A percentile compares a stretch with the other conserved stretches of the same genome.
These are phyloP conservation scores for Scenedesmus sp. DNA, from an alignment of 163 green algal species.

Conservation along the genomic window DNA sequence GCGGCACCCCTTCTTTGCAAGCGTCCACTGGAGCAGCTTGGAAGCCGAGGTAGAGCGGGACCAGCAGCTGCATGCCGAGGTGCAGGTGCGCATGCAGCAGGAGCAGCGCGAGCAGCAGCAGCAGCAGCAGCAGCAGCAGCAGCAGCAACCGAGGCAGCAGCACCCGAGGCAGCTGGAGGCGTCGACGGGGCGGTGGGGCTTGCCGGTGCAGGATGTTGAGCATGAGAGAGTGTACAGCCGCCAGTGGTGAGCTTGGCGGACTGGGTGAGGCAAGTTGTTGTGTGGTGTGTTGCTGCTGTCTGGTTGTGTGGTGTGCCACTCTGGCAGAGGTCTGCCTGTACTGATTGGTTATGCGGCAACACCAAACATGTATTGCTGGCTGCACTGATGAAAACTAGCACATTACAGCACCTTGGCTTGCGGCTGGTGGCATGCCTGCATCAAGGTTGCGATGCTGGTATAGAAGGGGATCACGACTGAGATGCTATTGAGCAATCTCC, in stretches of 20 bases:
- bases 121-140: not conserved
- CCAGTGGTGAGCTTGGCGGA: not conserved
- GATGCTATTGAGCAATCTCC: too few species aligned
- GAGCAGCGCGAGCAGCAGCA: slow-evolving; percentile 2
- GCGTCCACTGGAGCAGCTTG: slow-evolving; percentile 92
- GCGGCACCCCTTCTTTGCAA: slow-evolving; percentile 92
- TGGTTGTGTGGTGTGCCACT: too few species aligned
- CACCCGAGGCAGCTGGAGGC: not conserved
- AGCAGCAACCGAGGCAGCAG: not conserved
- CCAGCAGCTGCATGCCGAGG: slow-evolving; percentile 15
- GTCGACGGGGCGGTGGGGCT: not conserved
- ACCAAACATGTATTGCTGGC: too few species aligned
- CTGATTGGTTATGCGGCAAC: too few species aligned
- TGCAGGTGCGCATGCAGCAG: not conserved
- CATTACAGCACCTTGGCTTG: too few species aligned
- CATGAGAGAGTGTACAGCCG: not conserved
- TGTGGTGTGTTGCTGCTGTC: too few species aligned
- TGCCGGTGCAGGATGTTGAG: not conserved
- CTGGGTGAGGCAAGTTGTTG: too few species aligned
- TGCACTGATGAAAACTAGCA: too few species aligned
- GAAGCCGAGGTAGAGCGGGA: slow-evolving; percentile 69
- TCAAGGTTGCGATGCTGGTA: too few species aligned
- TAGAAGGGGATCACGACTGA: too few species aligned
- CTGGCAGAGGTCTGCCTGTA: too few species aligned
- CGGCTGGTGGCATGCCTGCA: too few species aligned